A percentile compares a stretch with the other conserved stretches of the same genome.
Conservation (phyloP, 2,329 filamentous ascomycete species). For the Penicillium janthinellum region DNA sequence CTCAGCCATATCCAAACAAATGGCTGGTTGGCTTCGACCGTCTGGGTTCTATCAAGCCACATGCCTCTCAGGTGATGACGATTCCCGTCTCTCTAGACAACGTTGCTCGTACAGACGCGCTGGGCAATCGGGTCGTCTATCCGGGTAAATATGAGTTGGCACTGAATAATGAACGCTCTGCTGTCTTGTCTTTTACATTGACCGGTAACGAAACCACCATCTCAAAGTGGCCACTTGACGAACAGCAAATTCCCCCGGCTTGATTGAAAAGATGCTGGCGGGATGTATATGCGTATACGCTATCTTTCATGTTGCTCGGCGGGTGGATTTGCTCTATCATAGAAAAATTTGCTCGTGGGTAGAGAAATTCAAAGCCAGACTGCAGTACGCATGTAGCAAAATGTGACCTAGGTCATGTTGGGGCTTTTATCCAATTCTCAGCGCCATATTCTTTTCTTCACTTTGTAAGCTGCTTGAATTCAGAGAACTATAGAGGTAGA, state of each 20-base stretch:
- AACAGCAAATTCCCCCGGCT: constrained; percentile 25
- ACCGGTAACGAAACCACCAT: constrained; percentile 36
- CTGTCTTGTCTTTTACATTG: constrained; percentile 36
- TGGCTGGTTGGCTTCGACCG: constrained; percentile 46
- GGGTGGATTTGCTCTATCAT: background rate
- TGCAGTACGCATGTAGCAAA: no score
- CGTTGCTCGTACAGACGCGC: constrained; percentile 40
- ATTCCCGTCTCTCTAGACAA: constrained; percentile 44
- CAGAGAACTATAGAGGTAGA: no score
- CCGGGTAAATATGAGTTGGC: constrained; percentile 47
- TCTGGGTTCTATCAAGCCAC: constrained; percentile 29
- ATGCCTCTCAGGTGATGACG: constrained; percentile 27
- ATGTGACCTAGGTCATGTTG: no score
- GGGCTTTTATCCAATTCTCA: no score
- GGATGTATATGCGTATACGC: background rate
- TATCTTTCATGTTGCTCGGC: no score
- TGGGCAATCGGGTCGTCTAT: constrained; percentile 44
- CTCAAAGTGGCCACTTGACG: constrained; percentile 38
- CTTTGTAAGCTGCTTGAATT: no score
- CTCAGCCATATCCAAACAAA: constrained; percentile 46
- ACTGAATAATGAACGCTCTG: constrained; percentile 44
- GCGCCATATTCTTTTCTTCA: no score
- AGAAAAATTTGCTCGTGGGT: background rate
- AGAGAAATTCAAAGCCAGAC: no score
- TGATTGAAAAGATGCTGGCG: background rate